Conservation (phyloP, 179 eudicot species). For the Pouteria campechiana region DNA sequence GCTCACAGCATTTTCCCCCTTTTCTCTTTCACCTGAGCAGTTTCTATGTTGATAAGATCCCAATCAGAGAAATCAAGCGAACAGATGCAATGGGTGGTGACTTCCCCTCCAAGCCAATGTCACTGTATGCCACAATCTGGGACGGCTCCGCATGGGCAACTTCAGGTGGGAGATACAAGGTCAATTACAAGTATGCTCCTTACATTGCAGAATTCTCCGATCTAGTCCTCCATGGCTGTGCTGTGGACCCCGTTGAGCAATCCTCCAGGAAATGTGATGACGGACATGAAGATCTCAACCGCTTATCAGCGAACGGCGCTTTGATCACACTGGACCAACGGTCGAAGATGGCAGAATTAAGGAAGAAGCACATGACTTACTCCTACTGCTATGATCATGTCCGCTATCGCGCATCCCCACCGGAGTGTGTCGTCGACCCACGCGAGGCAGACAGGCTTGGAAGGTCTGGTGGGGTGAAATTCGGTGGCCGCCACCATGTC, state of each 20-base stretch:
- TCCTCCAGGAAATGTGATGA: slow-evolving; percentile 17
- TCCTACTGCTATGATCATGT: slow-evolving; percentile 29
- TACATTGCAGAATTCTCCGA: slow-evolving; percentile 81
- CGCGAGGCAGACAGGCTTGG: slow-evolving; percentile 32
- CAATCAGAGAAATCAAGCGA: slow-evolving; percentile 61
- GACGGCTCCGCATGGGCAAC: slow-evolving; percentile 97
- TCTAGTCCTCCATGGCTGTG: slow-evolving; percentile 70
- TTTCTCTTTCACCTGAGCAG: no score
- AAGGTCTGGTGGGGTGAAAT: no score
- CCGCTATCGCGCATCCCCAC: slow-evolving; percentile 32
- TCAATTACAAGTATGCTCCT: slow-evolving; percentile 65
- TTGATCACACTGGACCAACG: slow-evolving; percentile 18
- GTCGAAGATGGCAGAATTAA: slow-evolving; percentile 20
- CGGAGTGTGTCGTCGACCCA: slow-evolving; percentile 33
- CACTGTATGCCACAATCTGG: slow-evolving; percentile 92
- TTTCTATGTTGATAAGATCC: slow-evolving; percentile 81
- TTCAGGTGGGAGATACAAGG: slow-evolving; percentile 50
- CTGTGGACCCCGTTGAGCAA: slow-evolving; percentile 59
- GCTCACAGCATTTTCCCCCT: no score
- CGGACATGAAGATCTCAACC: no score
- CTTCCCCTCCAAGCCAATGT: slow-evolving; percentile 96
- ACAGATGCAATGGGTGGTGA: slow-evolving; percentile 61
- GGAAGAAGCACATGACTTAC: slow-evolving; percentile 35
- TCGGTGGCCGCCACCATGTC: no score
- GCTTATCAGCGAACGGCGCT: no score